Base-by-base conservation (phyloP, 352 stramenopile genomes). In the Phytophthora pinifolia region DNA sequence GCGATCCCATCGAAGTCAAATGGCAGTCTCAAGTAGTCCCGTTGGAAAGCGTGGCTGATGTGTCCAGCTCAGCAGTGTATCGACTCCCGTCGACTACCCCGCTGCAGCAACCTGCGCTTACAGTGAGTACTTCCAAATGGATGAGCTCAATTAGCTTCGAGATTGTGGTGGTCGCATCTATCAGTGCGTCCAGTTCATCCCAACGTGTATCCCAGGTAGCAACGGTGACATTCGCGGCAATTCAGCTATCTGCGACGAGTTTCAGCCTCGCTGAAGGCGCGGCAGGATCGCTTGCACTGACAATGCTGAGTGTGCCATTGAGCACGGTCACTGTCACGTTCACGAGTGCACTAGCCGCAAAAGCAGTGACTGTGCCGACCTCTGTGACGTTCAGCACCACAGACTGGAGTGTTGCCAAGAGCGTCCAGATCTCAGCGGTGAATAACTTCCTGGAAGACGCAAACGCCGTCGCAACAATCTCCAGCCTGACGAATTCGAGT, bases 371-470 rank as follows among this genome's bases (percentile, higher is more conserved):
- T 1, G 8, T 37, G 2, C 72, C 76, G 1, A 12, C 51, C 3
- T 59, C 54, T 8, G 30, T 71, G 27, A 62, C 52, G 2, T 83
- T 89, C 25, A 57, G 50, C 1, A 29, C 27, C 1, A 61, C 39
- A 1, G 57, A 78, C 22, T 89, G 76, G 73, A 72, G 39, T 31
- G 35, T 54, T 2, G 43, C 50, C 33, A 64, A 67, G 7, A 68
- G 14, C 0, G 13, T 86, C n/a, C 65, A 76, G 34, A 58, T 86
- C 13, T 30, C 39, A 25, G 70, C 74, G 12, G 29, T 73, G 0
- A 83, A 84, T 44, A 77, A 89, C 33, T 83, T 74, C 33, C 2
- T 89, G 2, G 71, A 89, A 46, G 74, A 86, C 38, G 48, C 43
- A 0, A 67, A 83, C 35, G 56, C 44, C 1, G 38, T 52, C 2